Evolutionary conservation across 176 grass and related monocot species (phyloP).

Genomic region (Tillandsia fasciculata): DNA sequence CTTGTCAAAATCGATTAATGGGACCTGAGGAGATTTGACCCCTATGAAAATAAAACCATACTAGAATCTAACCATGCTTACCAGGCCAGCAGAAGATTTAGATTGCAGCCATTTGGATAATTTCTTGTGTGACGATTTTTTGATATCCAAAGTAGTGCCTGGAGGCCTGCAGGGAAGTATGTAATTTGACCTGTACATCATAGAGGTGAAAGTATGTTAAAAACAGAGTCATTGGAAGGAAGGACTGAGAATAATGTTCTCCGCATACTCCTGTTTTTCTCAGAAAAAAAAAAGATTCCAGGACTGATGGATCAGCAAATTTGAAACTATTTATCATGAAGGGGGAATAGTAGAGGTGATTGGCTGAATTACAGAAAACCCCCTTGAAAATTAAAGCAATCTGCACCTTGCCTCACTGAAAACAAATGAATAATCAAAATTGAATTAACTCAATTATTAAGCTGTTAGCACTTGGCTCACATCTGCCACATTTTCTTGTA

Average conservation of each 20-base stretch:
- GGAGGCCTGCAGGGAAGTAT: constrained; percentile 83
- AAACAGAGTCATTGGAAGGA: not conserved
- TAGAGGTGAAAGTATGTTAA: not conserved
- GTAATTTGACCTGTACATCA: constrained; percentile 65
- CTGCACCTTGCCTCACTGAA: too few species aligned
- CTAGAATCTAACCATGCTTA: constrained; percentile 28
- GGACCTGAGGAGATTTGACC: not conserved
- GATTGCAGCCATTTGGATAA: constrained; percentile 90
- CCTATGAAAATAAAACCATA: not conserved
- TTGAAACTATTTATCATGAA: too few species aligned
- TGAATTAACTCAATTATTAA: too few species aligned
- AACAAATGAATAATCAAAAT: not conserved
- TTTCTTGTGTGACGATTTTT: constrained; percentile 90
- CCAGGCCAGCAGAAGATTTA: constrained; percentile 70
- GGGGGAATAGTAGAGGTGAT: too few species aligned
- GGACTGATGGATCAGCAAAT: too few species aligned
- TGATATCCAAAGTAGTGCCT: constrained; percentile 82
- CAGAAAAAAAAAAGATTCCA: too few species aligned
- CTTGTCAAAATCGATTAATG: too few species aligned
- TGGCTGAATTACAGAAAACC: too few species aligned
- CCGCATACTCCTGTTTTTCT: too few species aligned
- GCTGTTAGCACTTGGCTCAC: too few species aligned
- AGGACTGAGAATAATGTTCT: not conserved
- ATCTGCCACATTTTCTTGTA: too few species aligned
- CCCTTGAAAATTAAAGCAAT: too few species aligned